Evolutionary conservation across 306 rosid genomes (phyloP).

Genomic region (Amphicarpaea edgeworthii): DNA sequence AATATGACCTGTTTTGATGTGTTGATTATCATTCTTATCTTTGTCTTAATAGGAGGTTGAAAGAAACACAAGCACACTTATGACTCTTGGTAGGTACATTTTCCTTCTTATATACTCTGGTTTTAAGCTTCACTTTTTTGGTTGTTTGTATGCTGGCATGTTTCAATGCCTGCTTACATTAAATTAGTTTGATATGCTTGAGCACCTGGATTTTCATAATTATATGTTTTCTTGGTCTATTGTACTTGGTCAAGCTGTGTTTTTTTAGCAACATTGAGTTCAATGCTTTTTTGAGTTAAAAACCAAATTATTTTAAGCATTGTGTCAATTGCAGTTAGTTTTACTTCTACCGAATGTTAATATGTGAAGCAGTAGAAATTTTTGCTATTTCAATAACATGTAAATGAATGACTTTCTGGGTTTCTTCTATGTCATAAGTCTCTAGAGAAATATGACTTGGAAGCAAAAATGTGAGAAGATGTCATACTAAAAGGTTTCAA

Average conservation of each 20-base stretch:
- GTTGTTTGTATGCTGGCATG: not conserved
- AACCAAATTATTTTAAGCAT: not conserved
- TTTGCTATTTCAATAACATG: not conserved
- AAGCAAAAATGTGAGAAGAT: no score
- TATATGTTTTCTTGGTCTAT: not conserved
- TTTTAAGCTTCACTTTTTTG: no score
- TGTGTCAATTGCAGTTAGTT: not conserved
- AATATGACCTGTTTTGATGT: not conserved
- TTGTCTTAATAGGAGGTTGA: conserved; percentile 78
- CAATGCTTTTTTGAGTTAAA: not conserved
- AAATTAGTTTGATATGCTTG: not conserved
- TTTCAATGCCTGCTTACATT: not conserved
- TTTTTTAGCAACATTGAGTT: not conserved
- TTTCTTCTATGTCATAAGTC: not conserved
- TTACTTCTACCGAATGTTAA: not conserved
- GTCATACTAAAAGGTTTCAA: no score
- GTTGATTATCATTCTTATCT: conserved; percentile 31
- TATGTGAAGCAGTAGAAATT: not conserved
- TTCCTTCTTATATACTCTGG: no score
- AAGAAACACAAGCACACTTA: conserved; percentile 75
- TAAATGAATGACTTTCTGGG: conserved; percentile 3
- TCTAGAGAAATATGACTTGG: no score
- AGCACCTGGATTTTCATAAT: not conserved
- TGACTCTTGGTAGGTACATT: conserved; percentile 67
- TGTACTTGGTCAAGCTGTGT: not conserved